phyloP scores from a whole-genome alignment of 352 stramenopile genomes.

The Pythium dissotocum region DNA sequence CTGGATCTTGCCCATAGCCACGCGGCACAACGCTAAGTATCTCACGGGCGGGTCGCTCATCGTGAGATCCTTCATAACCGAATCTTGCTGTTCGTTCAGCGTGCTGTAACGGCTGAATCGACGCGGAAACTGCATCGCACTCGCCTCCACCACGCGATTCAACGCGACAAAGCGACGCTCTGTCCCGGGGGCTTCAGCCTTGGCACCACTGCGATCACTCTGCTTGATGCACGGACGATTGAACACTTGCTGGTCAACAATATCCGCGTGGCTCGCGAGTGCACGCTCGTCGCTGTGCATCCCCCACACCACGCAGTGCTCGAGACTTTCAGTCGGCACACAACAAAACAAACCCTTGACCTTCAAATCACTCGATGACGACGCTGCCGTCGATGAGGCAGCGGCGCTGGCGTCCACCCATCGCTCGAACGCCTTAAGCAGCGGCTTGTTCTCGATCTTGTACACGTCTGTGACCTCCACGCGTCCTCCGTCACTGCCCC shows the following conservation, averaged over 20 bases:
- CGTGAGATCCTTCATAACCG: not conserved
- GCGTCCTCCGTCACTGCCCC: not conserved
- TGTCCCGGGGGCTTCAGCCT: constrained; percentile 25
- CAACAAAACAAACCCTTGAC: constrained; percentile 81
- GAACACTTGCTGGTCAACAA: constrained; percentile 33
- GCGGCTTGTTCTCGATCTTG: constrained; percentile 73
- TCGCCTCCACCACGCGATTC: constrained; percentile 6
- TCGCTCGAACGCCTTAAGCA: constrained; percentile 61
- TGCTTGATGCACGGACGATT: constrained; percentile 24
- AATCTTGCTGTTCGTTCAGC: constrained; percentile 39
- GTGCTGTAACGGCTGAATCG: constrained; percentile 76
- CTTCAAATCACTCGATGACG: constrained; percentile 31
- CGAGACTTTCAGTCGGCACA: constrained; percentile 52
- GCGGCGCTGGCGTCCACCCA: constrained; percentile 25
- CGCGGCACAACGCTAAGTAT: constrained; percentile 70
- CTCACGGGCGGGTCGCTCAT: constrained; percentile 6
- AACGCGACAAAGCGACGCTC: constrained; percentile 13
- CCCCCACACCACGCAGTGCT: constrained; percentile 60
- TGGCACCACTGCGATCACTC: not conserved
- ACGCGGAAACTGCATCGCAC: constrained; percentile 48
- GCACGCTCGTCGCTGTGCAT: constrained; percentile 39
- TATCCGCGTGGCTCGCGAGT: not conserved
- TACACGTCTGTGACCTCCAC: constrained; percentile 80
- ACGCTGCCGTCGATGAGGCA: not conserved
- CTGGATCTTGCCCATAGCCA: constrained; percentile 60